Base-by-base conservation (phyloP, 176 grass and related monocot genomes). In the Aegilops sharonensis region DNA sequence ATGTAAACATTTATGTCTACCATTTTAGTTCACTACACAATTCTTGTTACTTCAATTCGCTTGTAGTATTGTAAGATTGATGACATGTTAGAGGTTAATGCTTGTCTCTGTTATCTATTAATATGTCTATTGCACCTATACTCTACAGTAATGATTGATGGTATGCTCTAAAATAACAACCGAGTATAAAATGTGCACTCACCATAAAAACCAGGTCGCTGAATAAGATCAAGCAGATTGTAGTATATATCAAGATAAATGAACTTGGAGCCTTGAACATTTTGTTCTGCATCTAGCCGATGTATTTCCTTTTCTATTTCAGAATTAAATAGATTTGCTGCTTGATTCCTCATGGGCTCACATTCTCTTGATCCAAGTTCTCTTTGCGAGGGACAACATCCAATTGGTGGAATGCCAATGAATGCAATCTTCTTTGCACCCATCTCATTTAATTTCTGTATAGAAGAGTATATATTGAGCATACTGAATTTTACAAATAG, bases 331-430 rank as follows among this genome's bases (percentile, higher is more conserved):
- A 93, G 48, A 71, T 66, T 17, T 12, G 94, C 79, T 0, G 78
- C 84, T 69, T 91, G 56, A 63, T 95, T 95, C 17, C 89, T 79
- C 59, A 18, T 47, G 47, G 91, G 65, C 1, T 91, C 94, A 23
- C 94, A 95, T 75, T 86, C 62, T 43, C 84, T 79, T n/a, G 77
- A 68, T 31, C 4, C 81, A 3, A 80, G 20, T 24, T 87, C 83
- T 84, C 75, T 91, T 68, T 95, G 91, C 50, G 94, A 91, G 54
- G 89, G 91, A 60, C 84, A 69, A 23, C 94, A 95, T 18, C 89
- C 94, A 21, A 95, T 15, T 77, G 94, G 91, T 78, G 94, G 89
- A 35, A 93, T 52, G 13, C 94, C 94, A 57, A 89, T 50, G 43
- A 91, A 88, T 23, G 35, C 91, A 27, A 95, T 91, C n/a, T 7